phyloP scores from a whole-genome alignment of 768 basidiomycete species.

The Tylopilus sp. region DNA sequence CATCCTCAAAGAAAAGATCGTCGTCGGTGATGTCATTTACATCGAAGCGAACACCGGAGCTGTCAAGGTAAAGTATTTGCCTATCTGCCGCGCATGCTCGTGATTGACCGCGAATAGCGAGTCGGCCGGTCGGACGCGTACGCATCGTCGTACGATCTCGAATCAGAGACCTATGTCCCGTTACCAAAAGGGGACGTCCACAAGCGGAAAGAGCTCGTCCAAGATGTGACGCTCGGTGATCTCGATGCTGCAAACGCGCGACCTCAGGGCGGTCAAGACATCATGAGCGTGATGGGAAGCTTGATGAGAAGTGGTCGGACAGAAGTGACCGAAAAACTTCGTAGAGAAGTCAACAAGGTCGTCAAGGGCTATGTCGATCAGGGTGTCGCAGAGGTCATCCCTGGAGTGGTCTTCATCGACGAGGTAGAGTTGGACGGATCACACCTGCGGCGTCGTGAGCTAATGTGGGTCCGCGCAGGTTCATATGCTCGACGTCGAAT shows the following conservation, averaged over 20 bases:
- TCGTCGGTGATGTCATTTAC: conserved; percentile 95
- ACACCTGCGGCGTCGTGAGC: background rate
- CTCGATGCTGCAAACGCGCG: conserved; percentile 95
- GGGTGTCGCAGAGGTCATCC: conserved; percentile 96
- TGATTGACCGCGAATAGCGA: conserved; percentile 47
- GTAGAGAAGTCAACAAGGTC: conserved; percentile 95
- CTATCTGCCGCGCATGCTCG: background rate
- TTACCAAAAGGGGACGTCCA: conserved; percentile 96
- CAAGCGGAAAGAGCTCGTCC: conserved; percentile 93
- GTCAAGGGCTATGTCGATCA: conserved; percentile 98
- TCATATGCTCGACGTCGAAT: conserved; percentile 99
- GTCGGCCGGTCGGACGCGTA: conserved; percentile 98
- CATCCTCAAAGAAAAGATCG: conserved; percentile 95
- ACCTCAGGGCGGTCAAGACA: conserved; percentile 95
- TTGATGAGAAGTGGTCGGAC: conserved; percentile 91
- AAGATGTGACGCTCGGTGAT: conserved; percentile 93
- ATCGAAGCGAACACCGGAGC: conserved; percentile 92
- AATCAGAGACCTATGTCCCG: conserved; percentile 98
- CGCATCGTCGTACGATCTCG: conserved; percentile 94
- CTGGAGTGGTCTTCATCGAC: conserved; percentile 97
- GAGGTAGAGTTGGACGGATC: conserved; percentile 57
- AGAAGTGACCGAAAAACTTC: conserved; percentile 94
- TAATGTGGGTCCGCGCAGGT: conserved; percentile 54
- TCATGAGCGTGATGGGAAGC: conserved; percentile 96
- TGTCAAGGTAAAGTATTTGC: conserved; percentile 66